Base-by-base conservation (phyloP, 1,284 basidiomycete genomes). In the Fomitopsis betulina region DNA sequence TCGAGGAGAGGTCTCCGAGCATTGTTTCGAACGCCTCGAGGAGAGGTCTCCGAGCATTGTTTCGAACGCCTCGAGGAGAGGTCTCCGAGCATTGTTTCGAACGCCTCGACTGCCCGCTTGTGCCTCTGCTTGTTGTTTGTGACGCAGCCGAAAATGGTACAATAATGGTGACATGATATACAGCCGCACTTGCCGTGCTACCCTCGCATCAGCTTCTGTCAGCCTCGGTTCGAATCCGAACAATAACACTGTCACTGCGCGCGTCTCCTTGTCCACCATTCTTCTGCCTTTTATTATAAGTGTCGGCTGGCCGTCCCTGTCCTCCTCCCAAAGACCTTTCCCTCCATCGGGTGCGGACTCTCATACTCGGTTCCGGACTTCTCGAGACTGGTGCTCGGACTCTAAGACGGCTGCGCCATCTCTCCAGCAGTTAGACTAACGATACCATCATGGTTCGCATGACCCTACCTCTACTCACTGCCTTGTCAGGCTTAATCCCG, bases 301-400 rank as follows among this genome's bases (percentile, higher is more conserved):
- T 32, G 25, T 12, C 25, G 5, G 12, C 23, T 21, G 19, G 37
- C 37, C 27, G 37, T 21, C 39, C 35, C 35, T 43, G 17, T n/a
- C 19, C 21, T 5, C 32, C 3, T 55, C 15, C 53, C 30, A 37
- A 30, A 25, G 40, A 42, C 53, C 9, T 37, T 19, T 49, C 30
- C 35, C 6, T 33, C 40, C 39, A n/a, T 32, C 49, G 19, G 33
- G 49, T 51, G 49, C 32, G 19, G 49, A 35, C 33, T 27, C 27
- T 21, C 15, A 47, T 47, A 43, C 27, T 38, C 45, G 49, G 37
- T 51, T 47, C 23, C 15, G 3, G 43, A 38, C 47, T 40, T 47
- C 25, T 4, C 37, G 55, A 56, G 55, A 37, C 55, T 56, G 55
- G 55, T 52, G 35, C 55, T 56, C 55, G 55, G 53, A 35, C 23